phyloP scores from a whole-genome alignment of 345 rosid genomes.

The Salix koriyanagi region DNA sequence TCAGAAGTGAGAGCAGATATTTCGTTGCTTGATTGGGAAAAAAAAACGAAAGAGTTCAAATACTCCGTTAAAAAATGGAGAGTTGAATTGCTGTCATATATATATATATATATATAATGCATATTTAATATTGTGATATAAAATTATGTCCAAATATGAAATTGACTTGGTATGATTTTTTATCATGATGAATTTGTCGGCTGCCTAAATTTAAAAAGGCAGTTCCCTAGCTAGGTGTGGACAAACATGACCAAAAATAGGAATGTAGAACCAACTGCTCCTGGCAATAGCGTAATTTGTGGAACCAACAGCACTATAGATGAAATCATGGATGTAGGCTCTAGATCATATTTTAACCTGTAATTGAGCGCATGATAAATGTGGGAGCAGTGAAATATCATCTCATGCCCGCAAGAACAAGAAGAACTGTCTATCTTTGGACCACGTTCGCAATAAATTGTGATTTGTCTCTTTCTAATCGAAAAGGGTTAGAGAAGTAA shows the following conservation, averaged over 20 bases:
- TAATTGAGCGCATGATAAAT: conserved; percentile 3
- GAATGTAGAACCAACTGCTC: background rate
- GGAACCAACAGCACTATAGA: background rate
- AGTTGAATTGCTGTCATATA: no score
- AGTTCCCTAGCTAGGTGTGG: background rate
- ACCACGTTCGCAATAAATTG: background rate
- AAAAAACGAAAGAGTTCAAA: no score
- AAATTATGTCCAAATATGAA: no score
- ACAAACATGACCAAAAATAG: background rate
- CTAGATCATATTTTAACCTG: background rate
- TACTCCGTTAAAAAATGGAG: no score
- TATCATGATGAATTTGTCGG: background rate
- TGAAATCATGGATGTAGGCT: background rate
- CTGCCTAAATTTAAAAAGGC: background rate
- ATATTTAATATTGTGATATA: no score
- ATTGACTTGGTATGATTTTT: no score
- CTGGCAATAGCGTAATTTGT: background rate
- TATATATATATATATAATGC: no score
- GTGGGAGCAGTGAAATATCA: conserved; percentile 7
- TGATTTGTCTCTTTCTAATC: background rate
- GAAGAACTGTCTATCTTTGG: background rate
- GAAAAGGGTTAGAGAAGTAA: background rate
- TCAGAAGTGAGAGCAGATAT: no score
- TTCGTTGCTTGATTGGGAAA: no score
- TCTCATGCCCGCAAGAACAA: background rate